Conservation (phyloP, 305 asterid species). For the Fraxinus greggii region DNA sequence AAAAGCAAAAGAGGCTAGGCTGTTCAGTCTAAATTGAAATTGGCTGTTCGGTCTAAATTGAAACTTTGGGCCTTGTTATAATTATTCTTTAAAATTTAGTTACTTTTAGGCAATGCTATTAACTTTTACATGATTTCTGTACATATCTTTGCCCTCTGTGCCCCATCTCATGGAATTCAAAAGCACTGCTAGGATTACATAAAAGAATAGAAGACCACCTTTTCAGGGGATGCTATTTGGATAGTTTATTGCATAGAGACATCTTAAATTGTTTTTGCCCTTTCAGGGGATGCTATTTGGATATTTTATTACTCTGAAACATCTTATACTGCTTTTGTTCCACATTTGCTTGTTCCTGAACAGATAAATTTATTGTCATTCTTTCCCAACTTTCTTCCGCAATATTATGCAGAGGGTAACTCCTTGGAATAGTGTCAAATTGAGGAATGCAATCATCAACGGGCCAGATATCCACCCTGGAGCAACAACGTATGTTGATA, state of each 20-base stretch:
- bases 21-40: neutral
- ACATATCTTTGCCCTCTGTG: neutral
- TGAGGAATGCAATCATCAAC: constrained; percentile 72
- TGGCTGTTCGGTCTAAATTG: too few relatives aligned
- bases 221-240: neutral
- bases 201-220: neutral
- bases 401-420: constrained; percentile 70
- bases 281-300: neutral
- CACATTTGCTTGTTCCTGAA: neutral
- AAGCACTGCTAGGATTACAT: neutral
- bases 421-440: constrained; percentile 86
- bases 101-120: neutral
- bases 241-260: neutral
- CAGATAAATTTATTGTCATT: neutral
- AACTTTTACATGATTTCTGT: neutral
- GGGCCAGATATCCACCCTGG: constrained; percentile 96
- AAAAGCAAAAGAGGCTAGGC: neutral
- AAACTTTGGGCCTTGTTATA: neutral
- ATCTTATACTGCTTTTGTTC: neutral
- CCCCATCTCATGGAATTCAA: neutral
- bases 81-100: neutral
- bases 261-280: neutral
- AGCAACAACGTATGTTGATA: constrained; percentile 65
- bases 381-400: constrained; percentile 15
- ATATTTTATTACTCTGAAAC: neutral